Conservation (phyloP, 139 green algal genomes). For the Tetradesmus obliquus region DNA sequence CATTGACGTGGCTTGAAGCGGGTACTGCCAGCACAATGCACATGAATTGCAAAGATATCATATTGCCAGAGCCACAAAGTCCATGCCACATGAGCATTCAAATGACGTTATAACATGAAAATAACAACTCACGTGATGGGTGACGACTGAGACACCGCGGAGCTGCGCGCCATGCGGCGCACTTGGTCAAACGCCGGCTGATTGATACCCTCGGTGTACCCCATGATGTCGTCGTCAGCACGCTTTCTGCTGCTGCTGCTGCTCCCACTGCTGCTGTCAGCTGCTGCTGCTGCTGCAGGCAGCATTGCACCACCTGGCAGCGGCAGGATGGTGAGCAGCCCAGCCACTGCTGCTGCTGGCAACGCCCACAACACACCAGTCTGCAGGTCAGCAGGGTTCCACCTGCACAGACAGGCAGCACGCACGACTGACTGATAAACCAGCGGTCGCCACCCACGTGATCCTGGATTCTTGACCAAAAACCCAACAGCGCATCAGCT, state of each 20-base stretch:
- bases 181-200: neutral
- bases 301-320: neutral
- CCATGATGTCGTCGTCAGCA: neutral
- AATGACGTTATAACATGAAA: neutral
- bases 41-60: too few species aligned
- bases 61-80: too few species aligned
- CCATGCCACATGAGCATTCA: neutral
- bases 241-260: neutral
- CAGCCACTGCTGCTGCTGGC: conserved; percentile 26
- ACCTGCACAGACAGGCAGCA: neutral
- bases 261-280: neutral
- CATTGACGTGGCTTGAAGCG: too few species aligned
- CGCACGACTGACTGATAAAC: neutral
- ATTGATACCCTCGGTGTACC: neutral
- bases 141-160: neutral
- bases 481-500: neutral
- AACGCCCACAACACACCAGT: conserved; percentile 3
- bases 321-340: neutral
- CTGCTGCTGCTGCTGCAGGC: conserved; percentile 4
- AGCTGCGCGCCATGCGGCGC: neutral
- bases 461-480: neutral
- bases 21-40: too few species aligned
- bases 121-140: neutral
- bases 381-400: neutral
- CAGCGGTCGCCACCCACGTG: neutral